phyloP scores from a whole-genome alignment of 2,329 filamentous ascomycete species.

The Paramyrothecium roridum region DNA sequence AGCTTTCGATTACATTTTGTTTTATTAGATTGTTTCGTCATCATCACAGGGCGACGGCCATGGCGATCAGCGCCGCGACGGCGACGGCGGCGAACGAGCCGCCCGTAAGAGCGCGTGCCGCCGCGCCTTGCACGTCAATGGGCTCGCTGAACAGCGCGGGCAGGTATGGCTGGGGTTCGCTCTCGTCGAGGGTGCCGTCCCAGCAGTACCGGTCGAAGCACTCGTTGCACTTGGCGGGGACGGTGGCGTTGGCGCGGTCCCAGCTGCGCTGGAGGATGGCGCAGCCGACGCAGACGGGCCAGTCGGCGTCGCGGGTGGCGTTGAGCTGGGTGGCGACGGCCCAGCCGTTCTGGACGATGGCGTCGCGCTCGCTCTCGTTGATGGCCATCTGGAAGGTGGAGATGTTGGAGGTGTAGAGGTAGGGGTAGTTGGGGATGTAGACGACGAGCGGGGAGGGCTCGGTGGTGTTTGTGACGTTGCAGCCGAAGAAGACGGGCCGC shows the following conservation, averaged over 20 bases:
- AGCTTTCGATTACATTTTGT: no score
- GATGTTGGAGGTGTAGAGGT: constrained; percentile 72
- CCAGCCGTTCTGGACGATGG: constrained; percentile 83
- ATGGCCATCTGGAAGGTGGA: constrained; percentile 72
- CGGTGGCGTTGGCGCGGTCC: constrained; percentile 61
- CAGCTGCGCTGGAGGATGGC: constrained; percentile 78
- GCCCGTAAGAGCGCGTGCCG: constrained; percentile 9
- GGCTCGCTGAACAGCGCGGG: constrained; percentile 21
- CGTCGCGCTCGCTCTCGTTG: constrained; percentile 64
- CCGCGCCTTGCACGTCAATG: constrained; percentile 20
- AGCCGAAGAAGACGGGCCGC: constrained; percentile 62
- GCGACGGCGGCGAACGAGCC: constrained; percentile 9
- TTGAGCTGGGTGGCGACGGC: constrained; percentile 82
- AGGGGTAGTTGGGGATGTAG: constrained; percentile 79
- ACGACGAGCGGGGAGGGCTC: constrained; percentile 67
- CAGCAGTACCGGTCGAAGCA: constrained; percentile 91
- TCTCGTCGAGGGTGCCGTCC: constrained; percentile 65
- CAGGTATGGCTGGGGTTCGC: constrained; percentile 27
- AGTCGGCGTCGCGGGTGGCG: constrained; percentile 67
- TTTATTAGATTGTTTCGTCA: not conserved
- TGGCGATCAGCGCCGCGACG: constrained; percentile 14
- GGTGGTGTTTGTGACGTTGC: constrained; percentile 54
- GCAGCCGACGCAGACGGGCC: constrained; percentile 84
- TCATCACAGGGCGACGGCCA: constrained; percentile 9
- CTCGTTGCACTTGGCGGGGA: constrained; percentile 68